Base-by-base conservation (phyloP, 768 basidiomycete species). In the Collybia sp. region DNA sequence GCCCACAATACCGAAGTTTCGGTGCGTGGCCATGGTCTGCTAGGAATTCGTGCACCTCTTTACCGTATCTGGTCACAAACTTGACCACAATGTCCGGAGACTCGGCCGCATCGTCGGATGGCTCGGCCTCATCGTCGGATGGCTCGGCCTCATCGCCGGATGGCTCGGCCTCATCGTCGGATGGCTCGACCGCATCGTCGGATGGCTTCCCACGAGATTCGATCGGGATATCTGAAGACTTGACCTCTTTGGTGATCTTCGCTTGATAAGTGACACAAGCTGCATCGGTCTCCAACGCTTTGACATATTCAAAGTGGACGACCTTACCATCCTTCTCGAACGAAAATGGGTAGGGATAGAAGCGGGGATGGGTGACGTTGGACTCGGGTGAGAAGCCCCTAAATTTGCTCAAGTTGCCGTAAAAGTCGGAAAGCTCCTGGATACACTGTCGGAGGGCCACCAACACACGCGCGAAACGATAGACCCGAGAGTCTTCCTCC, bases 61-160 rank as follows among this genome's bases (percentile, higher is more conserved):
- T 47, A 18, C 65, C 57, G 46, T 72, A 73, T 5, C 55, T 46
- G 12, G 53, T 50, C 35, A 63, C 64, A 37, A 73, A 73, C 49
- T 71, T 73, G 43, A 73, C 60, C 0, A 70, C 61, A 9, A 69
- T 48, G 0, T 36, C 30, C 6, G 35, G 35, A 6, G 33, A 34
- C 33, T 34, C 33, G 11, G 10, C 33, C n/a, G n/a, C n/a, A n/a
- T n/a, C n/a, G n/a, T n/a, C n/a, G n/a, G n/a, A n/a, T n/a, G n/a
- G n/a, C n/a, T n/a, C n/a, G n/a, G n/a, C n/a, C n/a, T n/a, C n/a
- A n/a, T n/a, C n/a, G n/a, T n/a, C n/a, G n/a, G n/a, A n/a, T n/a
- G n/a, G n/a, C n/a, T n/a, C n/a, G n/a, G n/a, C n/a, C n/a, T n/a
- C n/a, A n/a, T n/a, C n/a, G n/a, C n/a, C n/a, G n/a, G n/a, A n/a